These are phyloP conservation scores for Claviceps quebecensis DNA, from an alignment of 2,329 filamentous ascomycete genomes.

Conservation along the genomic window DNA sequence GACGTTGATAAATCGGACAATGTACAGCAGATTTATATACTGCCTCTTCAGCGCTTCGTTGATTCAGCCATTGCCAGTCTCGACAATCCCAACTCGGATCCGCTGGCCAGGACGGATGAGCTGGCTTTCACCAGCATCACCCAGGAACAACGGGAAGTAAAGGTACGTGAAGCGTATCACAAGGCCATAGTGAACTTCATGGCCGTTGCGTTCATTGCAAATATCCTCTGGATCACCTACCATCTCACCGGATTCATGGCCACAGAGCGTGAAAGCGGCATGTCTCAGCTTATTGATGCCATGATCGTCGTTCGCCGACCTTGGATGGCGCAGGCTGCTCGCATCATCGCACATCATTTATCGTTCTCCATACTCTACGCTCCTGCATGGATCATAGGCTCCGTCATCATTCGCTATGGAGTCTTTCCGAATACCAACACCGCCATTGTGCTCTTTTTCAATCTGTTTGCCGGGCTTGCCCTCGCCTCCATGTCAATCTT, in stretches of 20 bases:
- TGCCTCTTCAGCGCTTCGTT: conserved; percentile 68
- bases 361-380: conserved; percentile 69
- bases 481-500: conserved; percentile 70
- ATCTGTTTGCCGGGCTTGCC: conserved; percentile 62
- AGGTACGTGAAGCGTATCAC: conserved; percentile 59
- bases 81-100: conserved; percentile 27
- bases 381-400: conserved; percentile 71
- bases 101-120: conserved; percentile 35
- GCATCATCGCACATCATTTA: conserved; percentile 67
- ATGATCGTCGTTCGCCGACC: conserved; percentile 69
- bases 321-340: conserved; percentile 65
- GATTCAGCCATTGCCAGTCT: conserved; percentile 55
- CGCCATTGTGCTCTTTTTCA: conserved; percentile 57
- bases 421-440: conserved; percentile 52
- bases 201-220: conserved; percentile 65
- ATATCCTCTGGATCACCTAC: conserved; percentile 69
- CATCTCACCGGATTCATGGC: conserved; percentile 79
- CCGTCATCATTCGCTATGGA: conserved; percentile 45
- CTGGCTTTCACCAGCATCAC: conserved; percentile 66
- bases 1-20: conserved; percentile 52
- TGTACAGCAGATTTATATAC: conserved; percentile 60
- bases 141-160: conserved; percentile 47
- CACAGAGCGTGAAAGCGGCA: conserved; percentile 71
- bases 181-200: conserved; percentile 58
- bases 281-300: conserved; percentile 77